Evolutionary conservation across 352 stramenopile species (phyloP).

Genomic region (Phytophthora kernoviae): DNA sequence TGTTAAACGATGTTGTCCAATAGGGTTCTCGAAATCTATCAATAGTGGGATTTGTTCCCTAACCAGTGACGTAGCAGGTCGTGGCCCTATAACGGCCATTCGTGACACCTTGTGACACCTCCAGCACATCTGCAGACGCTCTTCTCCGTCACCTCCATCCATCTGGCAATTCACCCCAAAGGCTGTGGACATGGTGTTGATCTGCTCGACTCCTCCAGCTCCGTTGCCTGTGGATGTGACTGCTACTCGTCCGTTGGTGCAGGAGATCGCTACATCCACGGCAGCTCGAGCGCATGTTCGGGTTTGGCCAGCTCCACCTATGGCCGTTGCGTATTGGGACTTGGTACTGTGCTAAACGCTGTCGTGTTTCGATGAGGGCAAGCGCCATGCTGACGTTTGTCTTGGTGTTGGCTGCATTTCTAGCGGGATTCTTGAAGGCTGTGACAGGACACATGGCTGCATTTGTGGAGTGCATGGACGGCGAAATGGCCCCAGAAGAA

Average conservation of each 20-base stretch:
- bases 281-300: constrained; percentile 36
- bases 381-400: neutral
- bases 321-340: constrained; percentile 75
- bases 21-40: constrained; percentile 1
- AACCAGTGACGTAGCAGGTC: constrained; percentile 31
- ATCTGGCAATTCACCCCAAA: constrained; percentile 3
- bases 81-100: constrained; percentile 29
- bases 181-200: constrained; percentile 32
- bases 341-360: constrained; percentile 41
- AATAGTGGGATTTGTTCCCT: neutral
- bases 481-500: constrained; percentile 31
- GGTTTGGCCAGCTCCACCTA: constrained; percentile 44
- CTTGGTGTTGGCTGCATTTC: constrained; percentile 1
- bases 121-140: neutral
- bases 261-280: constrained; percentile 23
- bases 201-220: constrained; percentile 30
- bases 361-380: neutral
- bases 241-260: constrained; percentile 32
- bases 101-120: constrained; percentile 11
- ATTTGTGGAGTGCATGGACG: constrained; percentile 40
- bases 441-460: constrained; percentile 48
- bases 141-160: constrained; percentile 27
- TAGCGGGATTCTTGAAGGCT: constrained; percentile 73
- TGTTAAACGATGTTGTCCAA: constrained; percentile 29
- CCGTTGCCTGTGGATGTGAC: constrained; percentile 36